phyloP scores from a whole-genome alignment of 495 filamentous ascomycete species.

The Neurospora pannonica region DNA sequence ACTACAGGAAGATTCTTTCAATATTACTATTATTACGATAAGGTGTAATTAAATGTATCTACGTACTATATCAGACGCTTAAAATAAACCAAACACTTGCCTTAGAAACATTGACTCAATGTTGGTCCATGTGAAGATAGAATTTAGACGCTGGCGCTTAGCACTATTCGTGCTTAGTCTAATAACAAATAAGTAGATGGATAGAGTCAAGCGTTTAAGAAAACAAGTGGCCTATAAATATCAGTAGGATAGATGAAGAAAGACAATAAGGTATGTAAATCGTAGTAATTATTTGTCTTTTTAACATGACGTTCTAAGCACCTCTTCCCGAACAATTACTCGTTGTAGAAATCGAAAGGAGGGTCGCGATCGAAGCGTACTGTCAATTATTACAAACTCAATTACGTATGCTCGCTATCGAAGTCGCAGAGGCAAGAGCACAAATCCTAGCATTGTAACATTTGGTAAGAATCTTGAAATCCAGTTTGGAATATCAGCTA shows the following conservation, averaged over 20 bases:
- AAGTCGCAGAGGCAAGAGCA: not conserved
- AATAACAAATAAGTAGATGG: not conserved
- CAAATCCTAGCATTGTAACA: not conserved
- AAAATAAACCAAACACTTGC: too few species aligned
- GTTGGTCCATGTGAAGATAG: too few species aligned
- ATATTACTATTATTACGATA: too few species aligned
- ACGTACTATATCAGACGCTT: too few species aligned
- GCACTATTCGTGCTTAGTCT: not conserved
- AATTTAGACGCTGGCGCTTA: not conserved
- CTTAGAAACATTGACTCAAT: too few species aligned
- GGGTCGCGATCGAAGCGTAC: not conserved
- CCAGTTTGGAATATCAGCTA: not conserved
- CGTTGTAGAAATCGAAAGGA: not conserved
- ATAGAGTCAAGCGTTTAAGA: not conserved
- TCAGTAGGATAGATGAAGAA: not conserved
- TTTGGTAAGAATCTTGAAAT: not conserved
- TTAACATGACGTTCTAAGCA: not conserved
- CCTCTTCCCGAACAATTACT: not conserved
- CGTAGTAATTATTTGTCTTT: not conserved
- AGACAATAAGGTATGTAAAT: not conserved
- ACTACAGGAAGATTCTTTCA: too few species aligned
- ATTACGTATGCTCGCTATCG: not conserved
- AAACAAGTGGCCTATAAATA: not conserved
- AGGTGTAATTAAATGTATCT: too few species aligned
- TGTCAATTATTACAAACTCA: not conserved